Percentiles rank a stretch among this genome's conserved stretches.
Conservation (phyloP, 768 basidiomycete genomes). For the Vararia minispora region DNA sequence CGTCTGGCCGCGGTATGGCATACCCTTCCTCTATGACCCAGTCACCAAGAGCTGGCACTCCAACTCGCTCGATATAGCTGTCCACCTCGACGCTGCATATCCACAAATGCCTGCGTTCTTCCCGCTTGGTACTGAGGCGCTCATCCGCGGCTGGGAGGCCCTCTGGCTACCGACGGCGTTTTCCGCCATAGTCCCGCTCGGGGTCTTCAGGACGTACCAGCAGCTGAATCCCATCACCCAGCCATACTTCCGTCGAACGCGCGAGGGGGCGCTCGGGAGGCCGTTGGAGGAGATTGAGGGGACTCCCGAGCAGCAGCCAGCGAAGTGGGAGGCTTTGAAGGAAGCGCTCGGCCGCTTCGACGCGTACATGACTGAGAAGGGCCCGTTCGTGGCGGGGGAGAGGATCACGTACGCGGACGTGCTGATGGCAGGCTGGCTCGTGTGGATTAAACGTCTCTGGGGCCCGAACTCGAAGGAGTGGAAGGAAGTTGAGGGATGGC, state of each 20-base stretch:
- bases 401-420: conserved; percentile 30
- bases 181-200: conserved; percentile 1
- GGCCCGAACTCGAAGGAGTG: conserved; percentile 31
- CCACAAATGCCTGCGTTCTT: conserved; percentile 29
- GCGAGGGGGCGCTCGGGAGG: conserved; percentile 23
- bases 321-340: conserved; percentile 28
- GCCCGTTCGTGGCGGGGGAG: conserved; percentile 25
- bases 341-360: conserved; percentile 20
- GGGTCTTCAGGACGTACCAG: conserved; percentile 5
- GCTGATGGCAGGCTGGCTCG: conserved; percentile 21
- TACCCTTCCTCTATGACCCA: conserved; percentile 37
- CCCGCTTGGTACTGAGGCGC: conserved; percentile 14
- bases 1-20: conserved; percentile 26
- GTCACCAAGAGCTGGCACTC: conserved; percentile 23
- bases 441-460: conserved; percentile 22
- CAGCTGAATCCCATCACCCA: conserved; percentile 25
- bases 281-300: conserved; percentile 27
- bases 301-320: conserved; percentile 22
- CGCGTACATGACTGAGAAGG: conserved; percentile 5
- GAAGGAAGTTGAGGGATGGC: conserved; percentile 27
- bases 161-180: conserved; percentile 7
- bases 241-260: conserved; percentile 29
- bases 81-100: conserved; percentile 36
- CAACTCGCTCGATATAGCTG: conserved; percentile 34
- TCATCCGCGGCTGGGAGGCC: conserved; percentile 16